A percentile compares a stretch with the other conserved stretches of the same genome.
Evolutionary conservation across 23 red algal genomes (phyloP).

Genomic region (Gracilaria domingensis): DNA sequence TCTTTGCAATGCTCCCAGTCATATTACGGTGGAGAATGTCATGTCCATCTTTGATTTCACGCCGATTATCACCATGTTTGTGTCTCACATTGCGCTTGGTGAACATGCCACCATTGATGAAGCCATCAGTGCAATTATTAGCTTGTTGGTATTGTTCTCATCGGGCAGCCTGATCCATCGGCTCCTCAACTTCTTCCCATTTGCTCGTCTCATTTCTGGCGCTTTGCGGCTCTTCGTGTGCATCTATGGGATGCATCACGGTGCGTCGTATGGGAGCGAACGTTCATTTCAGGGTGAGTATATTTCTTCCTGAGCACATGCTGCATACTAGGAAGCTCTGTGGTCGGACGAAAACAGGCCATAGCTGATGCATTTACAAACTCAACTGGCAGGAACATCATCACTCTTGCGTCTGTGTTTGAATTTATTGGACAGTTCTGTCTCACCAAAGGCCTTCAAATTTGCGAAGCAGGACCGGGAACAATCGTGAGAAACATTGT

Average conservation of each 20-base stretch:
- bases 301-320: constrained; percentile 26
- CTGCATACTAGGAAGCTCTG: neutral
- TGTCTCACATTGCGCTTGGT: too few relatives aligned
- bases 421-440: constrained; percentile 48
- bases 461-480: constrained; percentile 37
- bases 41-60: too few relatives aligned
- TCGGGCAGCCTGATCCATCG: neutral
- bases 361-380: constrained; percentile 16
- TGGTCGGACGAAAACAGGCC: constrained; percentile 12
- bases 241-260: constrained; percentile 20
- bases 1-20: too few relatives aligned
- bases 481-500: constrained; percentile 52
- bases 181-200: neutral
- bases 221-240: constrained; percentile 21
- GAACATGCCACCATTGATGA: too few relatives aligned
- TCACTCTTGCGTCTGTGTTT: constrained; percentile 5
- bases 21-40: too few relatives aligned
- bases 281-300: constrained; percentile 29
- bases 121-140: too few relatives aligned
- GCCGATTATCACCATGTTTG: too few relatives aligned
- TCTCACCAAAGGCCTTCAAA: constrained; percentile 49
- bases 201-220: constrained; percentile 15
- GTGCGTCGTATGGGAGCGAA: constrained; percentile 27
- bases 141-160: constrained; percentile 10
- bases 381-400: neutral